Evolutionary conservation across 768 basidiomycete species (phyloP).

Genomic region (Kwoniella sp.): DNA sequence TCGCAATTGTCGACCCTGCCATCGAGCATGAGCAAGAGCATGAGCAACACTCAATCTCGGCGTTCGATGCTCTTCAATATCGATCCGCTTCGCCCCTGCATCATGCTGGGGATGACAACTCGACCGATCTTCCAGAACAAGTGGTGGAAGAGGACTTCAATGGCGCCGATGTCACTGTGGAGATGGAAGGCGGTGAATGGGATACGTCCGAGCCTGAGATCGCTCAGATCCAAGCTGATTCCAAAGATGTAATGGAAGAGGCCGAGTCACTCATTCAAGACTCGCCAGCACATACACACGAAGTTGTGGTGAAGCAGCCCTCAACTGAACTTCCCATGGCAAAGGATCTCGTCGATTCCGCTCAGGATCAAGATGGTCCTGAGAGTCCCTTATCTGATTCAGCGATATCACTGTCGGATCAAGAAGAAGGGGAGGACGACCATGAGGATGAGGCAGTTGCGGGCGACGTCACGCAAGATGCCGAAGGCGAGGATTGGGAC

Average conservation of each 20-base stretch:
- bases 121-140: background rate
- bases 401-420: background rate
- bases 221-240: background rate
- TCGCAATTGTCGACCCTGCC: too few relatives aligned
- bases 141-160: background rate
- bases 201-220: background rate
- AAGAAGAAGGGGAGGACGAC: background rate
- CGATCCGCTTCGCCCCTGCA: too few relatives aligned
- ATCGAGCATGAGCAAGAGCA: too few relatives aligned
- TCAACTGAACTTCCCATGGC: too few relatives aligned
- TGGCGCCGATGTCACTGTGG: conserved; percentile 12
- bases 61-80: too few relatives aligned
- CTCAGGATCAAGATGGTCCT: background rate
- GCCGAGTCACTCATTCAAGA: too few relatives aligned
- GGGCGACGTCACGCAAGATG: conserved; percentile 16
- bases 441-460: background rate
- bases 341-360: background rate
- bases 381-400: background rate
- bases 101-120: too few relatives aligned
- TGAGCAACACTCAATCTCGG: too few relatives aligned
- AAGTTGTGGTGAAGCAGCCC: conserved; percentile 1
- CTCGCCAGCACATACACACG: too few relatives aligned
- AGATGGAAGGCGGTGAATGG: conserved; percentile 8
- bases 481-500: conserved; percentile 12
- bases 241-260: too few relatives aligned